Conservation (phyloP, 352 stramenopile species). For the Pythium periplocum region DNA sequence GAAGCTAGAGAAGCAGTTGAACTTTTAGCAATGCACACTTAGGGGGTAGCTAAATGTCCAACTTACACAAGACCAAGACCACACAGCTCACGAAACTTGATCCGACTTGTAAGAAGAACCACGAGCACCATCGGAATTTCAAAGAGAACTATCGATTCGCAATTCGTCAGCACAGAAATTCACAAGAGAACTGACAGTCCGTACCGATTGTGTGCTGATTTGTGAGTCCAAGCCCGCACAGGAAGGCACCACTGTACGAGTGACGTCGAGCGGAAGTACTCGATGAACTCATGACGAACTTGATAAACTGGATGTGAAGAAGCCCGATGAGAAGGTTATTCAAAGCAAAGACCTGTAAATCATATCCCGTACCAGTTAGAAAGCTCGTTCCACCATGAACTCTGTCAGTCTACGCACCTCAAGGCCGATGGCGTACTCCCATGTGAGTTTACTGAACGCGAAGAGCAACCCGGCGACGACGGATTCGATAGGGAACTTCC, state of each 20-base stretch:
- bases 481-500: conserved; percentile 16
- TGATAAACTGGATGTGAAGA: conserved; percentile 58
- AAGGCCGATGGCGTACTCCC: conserved; percentile 84
- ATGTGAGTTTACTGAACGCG: conserved; percentile 84
- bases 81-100: not conserved
- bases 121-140: conserved; percentile 73
- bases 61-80: no score
- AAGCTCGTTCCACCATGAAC: not conserved
- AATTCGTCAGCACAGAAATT: not conserved
- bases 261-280: not conserved
- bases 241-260: conserved; percentile 57
- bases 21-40: conserved; percentile 36
- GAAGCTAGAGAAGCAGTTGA: conserved; percentile 16
- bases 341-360: conserved; percentile 89
- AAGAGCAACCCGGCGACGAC: conserved; percentile 41
- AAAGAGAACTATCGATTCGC: conserved; percentile 63
- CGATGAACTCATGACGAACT: conserved; percentile 15
- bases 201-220: conserved; percentile 91
- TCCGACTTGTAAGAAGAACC: conserved; percentile 28
- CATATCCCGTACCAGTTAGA: not conserved
- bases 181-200: not conserved
- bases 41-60: not conserved
- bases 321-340: conserved; percentile 87
- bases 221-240: conserved; percentile 85
- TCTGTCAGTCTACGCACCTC: conserved; percentile 14